A percentile compares a stretch with the other conserved stretches of the same genome.
phyloP scores from a whole-genome alignment of 306 rosid species.

The Cucumis hystrix region DNA sequence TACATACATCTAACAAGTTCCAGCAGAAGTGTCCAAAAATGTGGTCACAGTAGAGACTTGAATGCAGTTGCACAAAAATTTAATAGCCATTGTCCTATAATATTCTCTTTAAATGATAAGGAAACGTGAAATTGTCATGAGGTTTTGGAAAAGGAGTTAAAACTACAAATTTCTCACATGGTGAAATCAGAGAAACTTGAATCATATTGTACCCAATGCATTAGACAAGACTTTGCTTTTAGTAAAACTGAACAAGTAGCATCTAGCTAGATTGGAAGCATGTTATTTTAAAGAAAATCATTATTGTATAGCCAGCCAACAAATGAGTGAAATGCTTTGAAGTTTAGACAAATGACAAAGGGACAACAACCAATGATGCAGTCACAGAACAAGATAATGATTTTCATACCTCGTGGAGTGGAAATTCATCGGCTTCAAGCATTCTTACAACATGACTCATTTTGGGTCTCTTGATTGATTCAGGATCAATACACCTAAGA shows the following conservation, averaged over 20 bases:
- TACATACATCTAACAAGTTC: background rate
- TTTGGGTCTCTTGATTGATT: conserved; percentile 71
- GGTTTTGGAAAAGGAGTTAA: background rate
- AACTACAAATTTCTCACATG: background rate
- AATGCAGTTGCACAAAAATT: background rate
- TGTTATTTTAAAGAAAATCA: background rate
- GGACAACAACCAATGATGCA: background rate
- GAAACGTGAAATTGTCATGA: background rate
- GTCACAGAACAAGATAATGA: background rate
- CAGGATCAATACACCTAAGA: conserved; percentile 82
- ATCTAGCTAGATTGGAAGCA: background rate
- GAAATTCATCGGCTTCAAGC: conserved; percentile 87
- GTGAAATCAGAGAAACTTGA: background rate
- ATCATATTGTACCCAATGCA: background rate
- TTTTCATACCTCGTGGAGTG: conserved; percentile 55
- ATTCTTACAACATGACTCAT: conserved; percentile 89
- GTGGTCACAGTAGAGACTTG: background rate
- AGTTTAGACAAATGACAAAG: background rate
- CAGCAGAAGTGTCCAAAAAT: background rate
- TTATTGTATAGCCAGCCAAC: background rate
- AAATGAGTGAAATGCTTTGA: background rate
- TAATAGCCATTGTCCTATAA: background rate
- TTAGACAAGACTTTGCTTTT: background rate
- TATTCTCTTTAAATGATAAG: background rate
- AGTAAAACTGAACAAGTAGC: background rate